Evolutionary conservation across 2,329 filamentous ascomycete species (phyloP), one percentile per base, ranked within the genome.

Genomic region (Venturia aucupariae): DNA sequence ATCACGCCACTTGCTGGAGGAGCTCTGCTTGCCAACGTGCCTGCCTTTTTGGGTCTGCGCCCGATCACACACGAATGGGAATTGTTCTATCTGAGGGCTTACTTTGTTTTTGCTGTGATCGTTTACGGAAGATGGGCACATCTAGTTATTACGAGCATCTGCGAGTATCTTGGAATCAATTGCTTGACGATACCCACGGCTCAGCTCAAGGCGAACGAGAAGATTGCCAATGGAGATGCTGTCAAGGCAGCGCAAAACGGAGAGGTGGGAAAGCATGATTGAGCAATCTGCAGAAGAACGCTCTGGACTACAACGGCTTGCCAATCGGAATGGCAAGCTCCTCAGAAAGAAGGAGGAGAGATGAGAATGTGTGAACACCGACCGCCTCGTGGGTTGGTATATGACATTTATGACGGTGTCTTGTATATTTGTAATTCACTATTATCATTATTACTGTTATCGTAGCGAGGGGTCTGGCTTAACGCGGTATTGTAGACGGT

Each of bases 81-180:
- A 77, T 78, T 92, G 17, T 84, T 83, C 76, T 99, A 97, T 73
- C 84, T 99, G 27, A 86, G 90, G 71, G 85, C 80, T 0, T 97
- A 96, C 78, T 88, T 97, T 67, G 71, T 90, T 60, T 94, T 97
- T 74, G 87, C 92, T 1, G 78, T 87, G 57, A 78, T 92, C n/a
- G 89, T 90, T 3, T 99, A 99, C 77, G 92, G 90, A 75, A 86
- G 89, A 69, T 99, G 94, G 94, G 94, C 94, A 0, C 88, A 89
- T 71, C 80, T 96, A 51, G 92, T 97, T 60, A 91, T 96, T 71
- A 89, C 87, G 67, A 90, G 89, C 73, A 97, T 99, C 71, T 97
- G 94, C 78, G 83, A 87, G 64, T 97, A 90, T 77, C 80, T 99
- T 30, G 92, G 90, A 67, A 99, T 99, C 80, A 94, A 93, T 72